phyloP scores from a whole-genome alignment of 2,329 filamentous ascomycete genomes.

The Trichoderma harzianum region DNA sequence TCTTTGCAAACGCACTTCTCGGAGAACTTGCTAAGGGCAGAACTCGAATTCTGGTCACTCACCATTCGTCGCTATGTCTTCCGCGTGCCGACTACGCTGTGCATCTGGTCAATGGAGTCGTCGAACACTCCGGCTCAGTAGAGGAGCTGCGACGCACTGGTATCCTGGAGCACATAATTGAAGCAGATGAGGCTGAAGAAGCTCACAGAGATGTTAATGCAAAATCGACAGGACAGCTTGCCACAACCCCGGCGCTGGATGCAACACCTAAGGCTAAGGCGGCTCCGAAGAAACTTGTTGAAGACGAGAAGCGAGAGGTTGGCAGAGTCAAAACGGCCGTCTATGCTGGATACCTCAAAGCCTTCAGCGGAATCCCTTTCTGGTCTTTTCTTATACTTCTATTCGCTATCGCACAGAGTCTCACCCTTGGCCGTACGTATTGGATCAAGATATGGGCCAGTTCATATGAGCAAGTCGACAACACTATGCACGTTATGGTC shows the following conservation, averaged over 20 bases:
- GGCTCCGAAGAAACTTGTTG: conserved; percentile 7
- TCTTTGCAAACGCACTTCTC: conserved; percentile 3
- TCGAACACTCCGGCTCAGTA: conserved; percentile 5
- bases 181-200: conserved; percentile 7
- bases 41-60: conserved; percentile 20
- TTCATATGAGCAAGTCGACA: not conserved
- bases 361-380: not conserved
- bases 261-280: not conserved
- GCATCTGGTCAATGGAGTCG: conserved; percentile 32
- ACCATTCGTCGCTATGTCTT: conserved; percentile 9
- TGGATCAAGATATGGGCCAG: conserved; percentile 10
- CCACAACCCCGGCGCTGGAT: not conserved
- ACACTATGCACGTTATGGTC: not conserved
- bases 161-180: not conserved
- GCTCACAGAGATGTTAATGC: not conserved
- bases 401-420: not conserved
- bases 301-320: conserved; percentile 7
- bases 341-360: conserved; percentile 2
- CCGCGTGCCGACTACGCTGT: conserved; percentile 4
- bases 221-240: not conserved
- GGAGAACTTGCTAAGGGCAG: conserved; percentile 10
- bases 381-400: not conserved
- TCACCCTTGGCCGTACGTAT: not conserved
- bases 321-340: conserved; percentile 10
- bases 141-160: conserved; percentile 2